Evolutionary conservation across 768 basidiomycete genomes (phyloP), one percentile per base, ranked within the genome.

Genomic region (Phaeotremella skinneri): DNA sequence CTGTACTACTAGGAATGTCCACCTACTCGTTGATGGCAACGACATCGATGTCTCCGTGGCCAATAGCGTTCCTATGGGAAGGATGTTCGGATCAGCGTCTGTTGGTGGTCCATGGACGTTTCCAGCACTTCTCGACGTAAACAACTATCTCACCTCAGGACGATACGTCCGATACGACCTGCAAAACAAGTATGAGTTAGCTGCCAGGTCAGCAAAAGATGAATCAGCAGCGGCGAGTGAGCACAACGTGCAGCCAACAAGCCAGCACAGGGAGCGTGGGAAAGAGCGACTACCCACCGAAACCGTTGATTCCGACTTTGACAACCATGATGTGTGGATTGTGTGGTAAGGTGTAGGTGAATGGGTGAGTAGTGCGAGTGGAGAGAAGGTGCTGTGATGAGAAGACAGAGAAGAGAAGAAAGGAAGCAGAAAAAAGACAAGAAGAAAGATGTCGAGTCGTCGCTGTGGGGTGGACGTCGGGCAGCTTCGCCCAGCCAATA

Each of bases 161-260:
- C 96, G 78, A 98, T 94, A 80, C 96, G 94, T 79, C 96, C 94
- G 77, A 98, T 98, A 83, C 96, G 94, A 83, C 94, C 94, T 91
- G 76, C 13, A 55, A 21, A 11, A 49, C n/a, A 69, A 45, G 2
- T 41, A 55, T 39, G 20, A 27, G 55, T 39, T 43, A 45, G 17
- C 21, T 25, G 31, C n/a, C 21, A 20, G 6, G 34, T 39, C 21
- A 2, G 49, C 16, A 55, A 23, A 29, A 26, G 30, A 27, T 25
- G n/a, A 51, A 32, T 16, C 47, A 62, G 37, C 61, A 29, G 55
- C 49, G 29, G 21, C 21, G 23, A 37, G 23, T 14, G 37, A 26
- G 45, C 6, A 20, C 34, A 23, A n/a, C 39, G 17, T 7, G 31
- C 25, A 3, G 31, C 17, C 31, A 45, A n/a, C 9, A 45, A 32